phyloP scores from a whole-genome alignment of 176 grass and related monocot species.

The Oryza glumipatula region DNA sequence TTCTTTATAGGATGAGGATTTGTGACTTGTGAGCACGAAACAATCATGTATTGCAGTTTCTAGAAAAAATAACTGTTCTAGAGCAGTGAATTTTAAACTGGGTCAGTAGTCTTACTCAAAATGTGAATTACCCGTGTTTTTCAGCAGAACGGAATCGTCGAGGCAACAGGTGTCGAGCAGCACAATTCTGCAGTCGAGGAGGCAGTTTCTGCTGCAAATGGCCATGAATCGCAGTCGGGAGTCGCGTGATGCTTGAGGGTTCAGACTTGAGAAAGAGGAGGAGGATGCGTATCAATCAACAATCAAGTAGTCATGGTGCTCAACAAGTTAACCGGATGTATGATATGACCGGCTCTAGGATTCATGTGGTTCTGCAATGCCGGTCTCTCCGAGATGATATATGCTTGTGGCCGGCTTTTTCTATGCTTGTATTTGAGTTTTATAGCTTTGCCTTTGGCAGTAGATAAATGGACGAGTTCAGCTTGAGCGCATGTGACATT shows the following conservation, averaged over 20 bases:
- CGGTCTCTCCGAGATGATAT: not conserved
- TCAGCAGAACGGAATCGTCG: constrained; percentile 21
- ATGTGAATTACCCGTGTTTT: not conserved
- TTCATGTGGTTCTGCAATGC: not conserved
- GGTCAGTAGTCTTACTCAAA: not conserved
- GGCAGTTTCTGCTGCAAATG: constrained; percentile 15
- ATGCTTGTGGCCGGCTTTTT: not conserved
- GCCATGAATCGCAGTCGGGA: constrained; percentile 26
- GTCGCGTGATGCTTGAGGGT: not conserved
- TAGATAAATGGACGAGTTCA: not conserved
- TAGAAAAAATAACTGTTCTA: not conserved
- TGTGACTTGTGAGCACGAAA: not conserved
- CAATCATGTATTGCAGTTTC: not conserved
- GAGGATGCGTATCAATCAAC: not conserved
- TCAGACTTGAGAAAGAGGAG: not conserved
- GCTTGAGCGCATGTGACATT: not conserved
- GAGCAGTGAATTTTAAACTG: not conserved
- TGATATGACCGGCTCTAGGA: not conserved
- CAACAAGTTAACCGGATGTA: not conserved
- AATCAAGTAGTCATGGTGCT: not conserved
- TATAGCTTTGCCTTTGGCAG: not conserved
- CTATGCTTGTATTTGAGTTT: not conserved
- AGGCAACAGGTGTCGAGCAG: not conserved
- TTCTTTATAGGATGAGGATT: not conserved
- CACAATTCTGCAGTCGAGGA: not conserved